Evolutionary conservation across 768 basidiomycete genomes (phyloP), one percentile per base, ranked within the genome.

Genomic region (Leccinellum albellum): DNA sequence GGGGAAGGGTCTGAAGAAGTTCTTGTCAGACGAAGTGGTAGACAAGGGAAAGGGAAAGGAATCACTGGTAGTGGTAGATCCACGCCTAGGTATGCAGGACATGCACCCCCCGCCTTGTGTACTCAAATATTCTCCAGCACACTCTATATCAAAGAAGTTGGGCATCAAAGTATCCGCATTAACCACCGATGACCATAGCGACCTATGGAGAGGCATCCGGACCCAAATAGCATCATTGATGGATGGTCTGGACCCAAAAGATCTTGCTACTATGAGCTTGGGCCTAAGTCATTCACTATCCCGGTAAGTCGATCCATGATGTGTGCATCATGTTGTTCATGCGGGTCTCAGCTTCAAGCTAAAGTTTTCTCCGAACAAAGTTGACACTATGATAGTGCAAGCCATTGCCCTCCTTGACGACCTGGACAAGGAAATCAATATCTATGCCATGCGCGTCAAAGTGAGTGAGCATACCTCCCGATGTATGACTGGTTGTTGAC

Each of bases 361-460:
- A 66, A 99, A 99, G 76, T 98, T 99, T 76, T 98, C 97, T 8
- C 96, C 97, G 7, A 97, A 98, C 78, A 98, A 98, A 76, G 95
- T 99, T 48, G 97, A 99, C 70, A 98, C 95, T 8, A 99, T 99
- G 97, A 90, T 99, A 57, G 90, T 98, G 17, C 97, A 99, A 75
- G 97, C 97, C 7, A 98, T 99, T 67, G 96, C 95, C 7, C 81
- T 99, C 26, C 82, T 99, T 53, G 97, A 99, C 67, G 97, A 99
- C 70, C 80, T 99, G 23, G 97, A 99, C 87, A 99, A 99, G 77
- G 97, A 98, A 76, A 91, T 98, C 71, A 99, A 99, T 77, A 97
- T 98, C 53, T 99, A 99, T 70, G 84, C 95, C 14, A 99, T 99
- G 97, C 85, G 97, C 67, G 93, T 96, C 47, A 99, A 99, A 83